Base-by-base conservation (phyloP, 495 filamentous ascomycete species). In the Podospora pseudopauciseta region DNA sequence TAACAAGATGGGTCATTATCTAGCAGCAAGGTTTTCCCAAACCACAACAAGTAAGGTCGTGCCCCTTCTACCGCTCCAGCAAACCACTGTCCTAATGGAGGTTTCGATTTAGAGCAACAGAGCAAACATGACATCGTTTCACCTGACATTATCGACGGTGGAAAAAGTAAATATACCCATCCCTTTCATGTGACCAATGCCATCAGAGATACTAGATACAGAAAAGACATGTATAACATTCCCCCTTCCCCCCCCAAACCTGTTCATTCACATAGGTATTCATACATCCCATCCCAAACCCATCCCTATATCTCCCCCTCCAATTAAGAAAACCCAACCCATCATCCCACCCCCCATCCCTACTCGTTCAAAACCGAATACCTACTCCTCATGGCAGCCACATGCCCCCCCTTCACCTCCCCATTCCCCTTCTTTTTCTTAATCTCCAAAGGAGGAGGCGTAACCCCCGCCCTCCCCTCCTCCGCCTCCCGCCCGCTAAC, bases 401-500 rank as follows among this genome's bases (percentile, higher is more conserved):
- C 39, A 49, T 49, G 39, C 39, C 39, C 39, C 39, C 39, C 39
- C 39, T 49, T 49, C 7, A 49, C 39, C 39, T 13, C 7, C 39
- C 62, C 60, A 68, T 15, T n/a, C 30, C 20, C 63, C 39, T 49
- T 5, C 39, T 49, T 5, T 11, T 39, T 49, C 39, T 11, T 49
- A 49, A 49, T 49, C 39, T 49, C 39, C 39, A 49, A 49, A 5
- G 39, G 39, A 5, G 39, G 39, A 3, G 39, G 39, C 39, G 39
- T 49, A 49, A 49, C 39, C 39, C 39, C 39, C 39, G 86, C 86
- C 55, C 89, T 81, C 1, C 93, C 93, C 78, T 97, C 93, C 78
- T 97, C 93, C 1, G 89, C 93, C 60, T 92, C 80, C 78, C 92
- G 92, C 3, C 92, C 93, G 72, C 92, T 95, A 11, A 94, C 92